Percentiles rank a stretch among this genome's conserved stretches.
phyloP scores from a whole-genome alignment of 768 basidiomycete species.

The Naganishia antarctica region DNA sequence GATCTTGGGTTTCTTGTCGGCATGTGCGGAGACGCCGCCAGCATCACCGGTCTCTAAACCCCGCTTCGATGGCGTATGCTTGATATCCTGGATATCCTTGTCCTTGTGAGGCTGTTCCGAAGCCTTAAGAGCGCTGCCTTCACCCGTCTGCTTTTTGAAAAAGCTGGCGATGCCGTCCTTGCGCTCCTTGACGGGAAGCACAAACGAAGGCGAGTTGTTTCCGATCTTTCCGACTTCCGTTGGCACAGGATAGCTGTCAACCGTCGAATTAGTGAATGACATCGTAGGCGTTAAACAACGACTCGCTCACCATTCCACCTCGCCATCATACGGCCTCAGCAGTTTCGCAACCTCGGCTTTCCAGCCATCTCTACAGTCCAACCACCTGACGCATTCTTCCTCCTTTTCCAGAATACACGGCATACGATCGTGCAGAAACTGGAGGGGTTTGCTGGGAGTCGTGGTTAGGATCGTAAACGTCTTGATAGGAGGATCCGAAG shows the following conservation, averaged over 20 bases:
- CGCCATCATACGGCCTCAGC: conserved; percentile 61
- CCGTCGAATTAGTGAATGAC: no score
- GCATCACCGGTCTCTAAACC: conserved; percentile 18
- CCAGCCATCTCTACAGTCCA: conserved; percentile 69
- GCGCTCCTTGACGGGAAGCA: conserved; percentile 70
- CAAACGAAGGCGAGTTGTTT: conserved; percentile 71
- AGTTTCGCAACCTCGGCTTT: conserved; percentile 58
- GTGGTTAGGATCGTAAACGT: conserved; percentile 91
- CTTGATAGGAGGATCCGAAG: conserved; percentile 55
- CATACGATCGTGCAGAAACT: conserved; percentile 85
- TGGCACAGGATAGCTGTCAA: conserved; percentile 72
- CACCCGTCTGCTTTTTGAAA: conserved; percentile 44
- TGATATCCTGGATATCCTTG: neutral
- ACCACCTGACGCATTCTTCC: conserved; percentile 66
- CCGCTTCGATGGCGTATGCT: neutral
- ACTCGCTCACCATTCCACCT: conserved; percentile 64
- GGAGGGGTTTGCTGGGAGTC: conserved; percentile 61
- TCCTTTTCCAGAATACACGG: conserved; percentile 65
- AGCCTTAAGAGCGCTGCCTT: conserved; percentile 11
- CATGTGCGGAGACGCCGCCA: conserved; percentile 17
- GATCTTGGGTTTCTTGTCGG: conserved; percentile 20
- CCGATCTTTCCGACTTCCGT: conserved; percentile 88
- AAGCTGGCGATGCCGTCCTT: conserved; percentile 66
- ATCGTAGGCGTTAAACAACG: no score
- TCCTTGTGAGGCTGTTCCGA: neutral